A percentile compares a stretch with the other conserved stretches of the same genome.
phyloP scores from a whole-genome alignment of 2,329 filamentous ascomycete species.

The Leptographium radiaticola region DNA sequence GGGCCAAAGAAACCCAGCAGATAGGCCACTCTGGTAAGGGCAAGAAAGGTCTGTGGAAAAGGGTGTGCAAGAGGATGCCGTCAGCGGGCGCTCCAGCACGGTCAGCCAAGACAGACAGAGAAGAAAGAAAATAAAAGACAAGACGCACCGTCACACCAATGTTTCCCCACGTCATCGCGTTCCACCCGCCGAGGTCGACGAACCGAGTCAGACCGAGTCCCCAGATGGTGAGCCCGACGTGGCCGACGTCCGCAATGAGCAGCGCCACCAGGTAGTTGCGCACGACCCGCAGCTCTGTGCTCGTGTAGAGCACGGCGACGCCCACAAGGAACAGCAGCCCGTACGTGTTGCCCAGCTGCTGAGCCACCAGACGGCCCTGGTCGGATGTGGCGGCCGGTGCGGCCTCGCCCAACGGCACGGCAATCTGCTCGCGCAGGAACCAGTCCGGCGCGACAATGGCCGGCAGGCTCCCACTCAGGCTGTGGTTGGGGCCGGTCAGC shows the following conservation, averaged over 20 bases:
- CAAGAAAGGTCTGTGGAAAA: slow-evolving; percentile 33
- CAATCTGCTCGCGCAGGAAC: slow-evolving; percentile 52
- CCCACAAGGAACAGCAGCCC: slow-evolving; percentile 52
- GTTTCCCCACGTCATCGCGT: slow-evolving; percentile 61
- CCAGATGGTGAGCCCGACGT: slow-evolving; percentile 48
- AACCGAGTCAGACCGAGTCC: slow-evolving; percentile 43
- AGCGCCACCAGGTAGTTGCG: slow-evolving; percentile 54
- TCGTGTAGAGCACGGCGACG: slow-evolving; percentile 49
- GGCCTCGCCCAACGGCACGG: slow-evolving; percentile 21
- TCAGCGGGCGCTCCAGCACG: background rate
- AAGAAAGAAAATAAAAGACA: background rate
- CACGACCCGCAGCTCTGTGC: slow-evolving; percentile 51
- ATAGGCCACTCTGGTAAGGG: slow-evolving; percentile 42
- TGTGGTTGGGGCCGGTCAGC: slow-evolving; percentile 17
- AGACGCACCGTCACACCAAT: slow-evolving; percentile 46
- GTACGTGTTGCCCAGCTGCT: slow-evolving; percentile 59
- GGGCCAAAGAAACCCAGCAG: slow-evolving; percentile 46
- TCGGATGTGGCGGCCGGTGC: slow-evolving; percentile 19
- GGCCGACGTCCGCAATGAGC: slow-evolving; percentile 53
- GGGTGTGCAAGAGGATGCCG: background rate
- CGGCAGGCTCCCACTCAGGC: slow-evolving; percentile 44
- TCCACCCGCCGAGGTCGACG: slow-evolving; percentile 46
- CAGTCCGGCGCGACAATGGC: slow-evolving; percentile 42
- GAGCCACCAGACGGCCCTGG: slow-evolving; percentile 42
- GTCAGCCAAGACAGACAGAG: background rate